phyloP scores from a whole-genome alignment of 2,329 filamentous ascomycete species.

The Ophiosphaerella narmari region DNA sequence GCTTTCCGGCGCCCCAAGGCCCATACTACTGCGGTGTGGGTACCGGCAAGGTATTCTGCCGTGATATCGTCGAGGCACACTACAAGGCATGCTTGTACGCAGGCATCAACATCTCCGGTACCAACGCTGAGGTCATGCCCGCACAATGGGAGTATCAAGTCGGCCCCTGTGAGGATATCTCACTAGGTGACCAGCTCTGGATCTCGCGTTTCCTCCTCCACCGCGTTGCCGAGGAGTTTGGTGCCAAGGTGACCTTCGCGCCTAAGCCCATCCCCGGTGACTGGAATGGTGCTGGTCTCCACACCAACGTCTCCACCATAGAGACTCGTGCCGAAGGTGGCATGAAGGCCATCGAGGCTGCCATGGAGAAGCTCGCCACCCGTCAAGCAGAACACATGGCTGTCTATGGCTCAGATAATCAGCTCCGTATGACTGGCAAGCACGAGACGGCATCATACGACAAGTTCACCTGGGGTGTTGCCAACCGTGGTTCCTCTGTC shows the following conservation, averaged over 20 bases:
- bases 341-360: conserved; percentile 87
- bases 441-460: conserved; percentile 96
- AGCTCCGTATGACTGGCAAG: conserved; percentile 85
- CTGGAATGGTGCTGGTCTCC: conserved; percentile 96
- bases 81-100: conserved; percentile 90
- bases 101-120: conserved; percentile 91
- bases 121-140: conserved; percentile 98
- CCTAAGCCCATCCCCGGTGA: conserved; percentile 95
- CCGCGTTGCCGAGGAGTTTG: conserved; percentile 94
- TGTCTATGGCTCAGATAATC: conserved; percentile 96
- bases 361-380: conserved; percentile 63
- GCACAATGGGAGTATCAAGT: conserved; percentile 99
- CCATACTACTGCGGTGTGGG: conserved; percentile 99
- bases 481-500: conserved; percentile 93
- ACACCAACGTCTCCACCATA: conserved; percentile 91
- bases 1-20: conserved; percentile 89
- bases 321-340: conserved; percentile 89
- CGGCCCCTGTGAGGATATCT: conserved; percentile 83
- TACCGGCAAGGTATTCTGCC: conserved; percentile 94
- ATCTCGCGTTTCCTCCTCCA: conserved; percentile 85
- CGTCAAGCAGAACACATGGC: conserved; percentile 68
- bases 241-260: conserved; percentile 90
- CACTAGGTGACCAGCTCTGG: conserved; percentile 97
- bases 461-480: conserved; percentile 89
- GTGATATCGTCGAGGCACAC: conserved; percentile 95